Conservation (phyloP, 371 early-diverging fungal genomes). For the Cokeromyces recurvatus region DNA sequence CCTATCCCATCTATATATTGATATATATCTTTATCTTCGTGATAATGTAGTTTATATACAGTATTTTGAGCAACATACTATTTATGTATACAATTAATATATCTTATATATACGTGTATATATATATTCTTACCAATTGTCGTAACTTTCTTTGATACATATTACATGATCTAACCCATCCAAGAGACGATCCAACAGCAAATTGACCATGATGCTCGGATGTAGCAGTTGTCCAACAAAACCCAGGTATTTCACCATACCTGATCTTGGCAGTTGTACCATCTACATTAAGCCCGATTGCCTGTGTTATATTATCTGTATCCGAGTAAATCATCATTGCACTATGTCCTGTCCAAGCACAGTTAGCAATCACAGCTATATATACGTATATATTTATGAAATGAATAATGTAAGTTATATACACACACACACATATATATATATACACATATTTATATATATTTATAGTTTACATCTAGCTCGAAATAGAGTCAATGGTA, state of each 20-base stretch:
- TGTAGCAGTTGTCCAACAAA: conserved; percentile 6
- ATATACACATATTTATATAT: too few species aligned
- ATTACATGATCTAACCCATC: conserved; percentile 9
- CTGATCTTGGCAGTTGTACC: too few species aligned
- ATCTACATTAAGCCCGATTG: too few species aligned
- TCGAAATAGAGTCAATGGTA: background rate
- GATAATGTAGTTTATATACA: conserved; percentile 12
- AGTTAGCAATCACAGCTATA: too few species aligned
- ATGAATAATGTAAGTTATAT: too few species aligned
- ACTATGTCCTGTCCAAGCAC: too few species aligned
- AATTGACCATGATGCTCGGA: conserved; percentile 15
- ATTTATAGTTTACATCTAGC: too few species aligned
- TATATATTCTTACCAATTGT: conserved; percentile 6
- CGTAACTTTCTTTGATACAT: conserved; percentile 3
- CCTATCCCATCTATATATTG: conserved; percentile 19
- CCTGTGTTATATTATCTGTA: too few species aligned
- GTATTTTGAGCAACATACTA: background rate
- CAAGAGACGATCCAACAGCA: conserved; percentile 3
- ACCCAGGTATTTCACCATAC: conserved; percentile 2
- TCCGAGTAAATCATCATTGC: too few species aligned
- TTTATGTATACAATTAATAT: background rate
- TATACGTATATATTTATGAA: too few species aligned
- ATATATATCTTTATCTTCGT: conserved; percentile 5
- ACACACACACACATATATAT: too few species aligned
- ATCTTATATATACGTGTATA: too few species aligned